Conservation (phyloP, 2,329 filamentous ascomycete genomes). For the Xylariomycetidae sp. region DNA sequence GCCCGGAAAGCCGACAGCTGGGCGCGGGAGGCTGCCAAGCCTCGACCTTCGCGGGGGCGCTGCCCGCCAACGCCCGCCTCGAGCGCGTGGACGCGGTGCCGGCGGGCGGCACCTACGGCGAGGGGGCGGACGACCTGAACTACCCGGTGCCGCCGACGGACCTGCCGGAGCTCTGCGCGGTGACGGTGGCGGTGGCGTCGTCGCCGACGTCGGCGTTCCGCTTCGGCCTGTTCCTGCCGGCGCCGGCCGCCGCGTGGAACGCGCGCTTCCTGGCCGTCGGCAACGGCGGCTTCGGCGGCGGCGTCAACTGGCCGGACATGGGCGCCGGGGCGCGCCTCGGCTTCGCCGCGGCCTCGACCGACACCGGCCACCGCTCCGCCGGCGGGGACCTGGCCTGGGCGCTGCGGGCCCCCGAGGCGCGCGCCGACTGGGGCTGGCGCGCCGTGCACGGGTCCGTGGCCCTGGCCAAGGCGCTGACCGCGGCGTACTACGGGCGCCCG, state of each 20-base stretch:
- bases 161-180: slow-evolving; percentile 33
- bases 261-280: slow-evolving; percentile 30
- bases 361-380: slow-evolving; percentile 36
- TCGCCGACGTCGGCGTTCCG: slow-evolving; percentile 28
- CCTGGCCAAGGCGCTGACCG: slow-evolving; percentile 39
- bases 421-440: slow-evolving; percentile 33
- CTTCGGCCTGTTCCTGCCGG: slow-evolving; percentile 33
- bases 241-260: slow-evolving; percentile 32
- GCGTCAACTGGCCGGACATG: slow-evolving; percentile 31
- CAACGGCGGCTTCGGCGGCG: slow-evolving; percentile 33
- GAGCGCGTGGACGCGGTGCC: slow-evolving; percentile 23
- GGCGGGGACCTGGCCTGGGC: slow-evolving; percentile 31
- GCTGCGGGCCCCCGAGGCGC: slow-evolving; percentile 27
- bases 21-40: not conserved
- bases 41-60: slow-evolving; percentile 13
- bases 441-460: slow-evolving; percentile 42
- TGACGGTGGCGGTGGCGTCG: slow-evolving; percentile 28
- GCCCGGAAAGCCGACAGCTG: too few species aligned
- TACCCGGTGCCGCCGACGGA: slow-evolving; percentile 30
- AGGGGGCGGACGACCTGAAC: slow-evolving; percentile 27
- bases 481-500: slow-evolving; percentile 39
- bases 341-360: slow-evolving; percentile 35
- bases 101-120: slow-evolving; percentile 29
- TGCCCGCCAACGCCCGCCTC: slow-evolving; percentile 22
- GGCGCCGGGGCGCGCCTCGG: slow-evolving; percentile 29